Conservation (phyloP, 2,329 filamentous ascomycete species). For the Zasmidium angulare region DNA sequence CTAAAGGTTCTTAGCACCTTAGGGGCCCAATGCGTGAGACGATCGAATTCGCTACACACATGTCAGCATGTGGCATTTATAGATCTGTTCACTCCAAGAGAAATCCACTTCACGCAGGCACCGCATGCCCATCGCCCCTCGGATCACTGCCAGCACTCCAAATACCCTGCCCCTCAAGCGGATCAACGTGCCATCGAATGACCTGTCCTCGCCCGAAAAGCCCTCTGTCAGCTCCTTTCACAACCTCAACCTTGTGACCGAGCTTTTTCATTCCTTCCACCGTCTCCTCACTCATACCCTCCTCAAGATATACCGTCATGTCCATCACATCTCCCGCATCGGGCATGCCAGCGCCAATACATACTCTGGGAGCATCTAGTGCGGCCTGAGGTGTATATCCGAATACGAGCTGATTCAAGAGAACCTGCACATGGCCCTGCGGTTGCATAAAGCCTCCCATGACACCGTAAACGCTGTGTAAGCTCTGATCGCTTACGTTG, state of each 20-base stretch:
- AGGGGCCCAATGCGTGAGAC: no score
- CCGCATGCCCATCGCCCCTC: conserved; percentile 76
- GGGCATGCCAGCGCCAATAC: conserved; percentile 73
- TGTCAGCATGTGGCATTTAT: no score
- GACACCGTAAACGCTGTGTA: conserved; percentile 88
- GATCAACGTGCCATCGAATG: conserved; percentile 73
- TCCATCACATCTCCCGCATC: conserved; percentile 59
- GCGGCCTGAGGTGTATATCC: conserved; percentile 81
- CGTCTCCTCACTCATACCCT: conserved; percentile 71
- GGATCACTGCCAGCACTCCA: conserved; percentile 90
- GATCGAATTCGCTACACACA: no score
- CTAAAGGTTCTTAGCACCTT: no score
- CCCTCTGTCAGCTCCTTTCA: conserved; percentile 63
- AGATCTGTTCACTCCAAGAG: no score
- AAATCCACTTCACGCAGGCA: conserved; percentile 45
- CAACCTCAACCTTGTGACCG: conserved; percentile 71
- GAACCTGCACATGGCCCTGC: conserved; percentile 89
- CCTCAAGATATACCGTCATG: conserved; percentile 73
- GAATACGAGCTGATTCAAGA: conserved; percentile 85
- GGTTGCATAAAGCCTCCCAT: conserved; percentile 99
- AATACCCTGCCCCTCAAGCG: conserved; percentile 63
- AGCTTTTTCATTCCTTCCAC: conserved; percentile 65
- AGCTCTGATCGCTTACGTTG: conserved; percentile 66
- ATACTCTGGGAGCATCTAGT: conserved; percentile 87
- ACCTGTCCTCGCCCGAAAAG: conserved; percentile 87